phyloP scores from a whole-genome alignment of 169 alveolate genomes.

The Plasmodium berghei region DNA sequence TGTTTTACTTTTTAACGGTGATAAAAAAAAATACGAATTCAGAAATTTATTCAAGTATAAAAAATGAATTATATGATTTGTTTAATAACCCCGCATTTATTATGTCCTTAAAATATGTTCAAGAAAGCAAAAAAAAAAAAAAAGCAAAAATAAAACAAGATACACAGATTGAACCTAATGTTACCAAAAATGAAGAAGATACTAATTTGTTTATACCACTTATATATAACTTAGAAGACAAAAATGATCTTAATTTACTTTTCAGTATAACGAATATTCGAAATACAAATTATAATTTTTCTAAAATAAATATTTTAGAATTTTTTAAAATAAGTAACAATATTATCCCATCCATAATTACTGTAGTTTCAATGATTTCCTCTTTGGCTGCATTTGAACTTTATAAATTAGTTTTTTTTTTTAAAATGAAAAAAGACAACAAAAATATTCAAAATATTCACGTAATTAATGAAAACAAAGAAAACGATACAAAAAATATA shows the following conservation, averaged over 20 bases:
- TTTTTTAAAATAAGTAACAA: constrained; percentile 51
- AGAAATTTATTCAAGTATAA: constrained; percentile 1
- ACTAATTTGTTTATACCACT: constrained; percentile 24
- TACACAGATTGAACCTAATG: no score
- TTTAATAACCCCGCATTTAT: constrained; percentile 56
- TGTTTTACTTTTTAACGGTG: constrained; percentile 42
- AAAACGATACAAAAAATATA: neutral
- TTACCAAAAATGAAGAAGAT: neutral
- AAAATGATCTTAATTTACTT: constrained; percentile 42
- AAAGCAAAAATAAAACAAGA: neutral
- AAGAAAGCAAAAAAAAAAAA: neutral
- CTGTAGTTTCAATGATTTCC: constrained; percentile 56
- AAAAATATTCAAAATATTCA: no score
- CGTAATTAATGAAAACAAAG: neutral
- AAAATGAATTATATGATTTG: constrained; percentile 28
- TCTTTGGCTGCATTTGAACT: constrained; percentile 43
- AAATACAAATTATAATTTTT: constrained; percentile 35
- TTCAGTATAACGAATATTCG: constrained; percentile 55
- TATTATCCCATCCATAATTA: constrained; percentile 51
- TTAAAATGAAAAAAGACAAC: neutral
- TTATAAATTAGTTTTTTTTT: constrained; percentile 39
- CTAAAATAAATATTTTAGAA: constrained; percentile 22
- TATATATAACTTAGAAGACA: constrained; percentile 24
- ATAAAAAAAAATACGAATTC: constrained; percentile 32
- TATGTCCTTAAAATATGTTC: constrained; percentile 36